Conservation (phyloP, 345 rosid species). For the Gossypium herbaceum region DNA sequence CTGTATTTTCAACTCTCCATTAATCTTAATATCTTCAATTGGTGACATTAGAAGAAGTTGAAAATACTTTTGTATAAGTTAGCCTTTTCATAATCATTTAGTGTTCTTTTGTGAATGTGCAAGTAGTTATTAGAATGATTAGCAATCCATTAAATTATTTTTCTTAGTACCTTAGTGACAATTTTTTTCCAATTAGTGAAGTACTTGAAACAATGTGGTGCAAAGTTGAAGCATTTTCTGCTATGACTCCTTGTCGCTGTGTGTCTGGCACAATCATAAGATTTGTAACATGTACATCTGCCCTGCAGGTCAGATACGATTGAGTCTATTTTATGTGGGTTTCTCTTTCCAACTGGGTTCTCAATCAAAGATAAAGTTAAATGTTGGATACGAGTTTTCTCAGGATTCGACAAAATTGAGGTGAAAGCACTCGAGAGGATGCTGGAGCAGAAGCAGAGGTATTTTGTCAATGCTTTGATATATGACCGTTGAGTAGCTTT, state of each 20-base stretch:
- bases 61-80: background rate
- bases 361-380: slow-evolving; percentile 59
- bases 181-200: background rate
- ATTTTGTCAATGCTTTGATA: slow-evolving; percentile 3
- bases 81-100: background rate
- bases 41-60: background rate
- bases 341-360: slow-evolving; percentile 60
- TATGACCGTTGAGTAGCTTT: background rate
- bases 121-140: slow-evolving; percentile 4
- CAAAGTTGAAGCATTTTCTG: slow-evolving; percentile 7
- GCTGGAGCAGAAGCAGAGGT: slow-evolving; percentile 97
- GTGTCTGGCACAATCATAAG: slow-evolving; percentile 23
- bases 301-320: slow-evolving; percentile 89
- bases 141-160: background rate
- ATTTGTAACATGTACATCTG: slow-evolving; percentile 30
- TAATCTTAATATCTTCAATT: background rate
- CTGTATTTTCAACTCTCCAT: background rate
- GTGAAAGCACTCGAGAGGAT: slow-evolving; percentile 83
- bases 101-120: background rate
- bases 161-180: background rate
- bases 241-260: background rate
- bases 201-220: background rate
- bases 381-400: slow-evolving; percentile 75
- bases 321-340: slow-evolving; percentile 63
- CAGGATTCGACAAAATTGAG: slow-evolving; percentile 80